Evolutionary conservation across 164 flowering plant genomes (phyloP), one percentile per base, ranked within the genome.

Genomic region (Sedum album): DNA sequence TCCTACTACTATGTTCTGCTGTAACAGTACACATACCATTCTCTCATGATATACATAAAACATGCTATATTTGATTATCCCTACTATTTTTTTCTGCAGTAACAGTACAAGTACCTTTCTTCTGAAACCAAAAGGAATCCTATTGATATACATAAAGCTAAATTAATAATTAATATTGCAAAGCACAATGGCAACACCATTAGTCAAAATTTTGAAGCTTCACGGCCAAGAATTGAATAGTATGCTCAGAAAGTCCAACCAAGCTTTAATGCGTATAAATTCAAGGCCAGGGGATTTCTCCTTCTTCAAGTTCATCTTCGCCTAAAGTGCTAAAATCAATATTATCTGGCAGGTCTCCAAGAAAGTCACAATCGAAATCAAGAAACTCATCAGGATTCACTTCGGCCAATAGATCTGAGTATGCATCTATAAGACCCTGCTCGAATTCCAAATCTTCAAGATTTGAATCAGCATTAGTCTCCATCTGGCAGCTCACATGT

Each of bases 291-390:
- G 69, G 69, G 69, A 88, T 86, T 76, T 89, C 94, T 11, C 94
- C 96, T 71, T 88, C 97, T 75, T 91, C 93, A 62, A 85, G 66
- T 69, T 86, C 91, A 60, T 83, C 85, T 28, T 66, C 41, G 33
- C 66, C 72, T 5, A 21, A 28, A 60, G 63, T 73, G 26, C 44
- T 33, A 8, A 65, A 31, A 69, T 49, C 67, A 10, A 26, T 20
- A 13, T 46, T 44, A 66, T 71, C 71, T 18, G 31, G 18, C 14
- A 55, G 61, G 31, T 77, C 77, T 5, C 70, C 69, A 13, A 44
- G 55, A 71, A 80, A 78, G 18, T 68, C 82, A 46, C 77, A 80
- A 15, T 81, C 88, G 31, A 78, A 76, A 72, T 85, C 80, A 66
- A 90, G 80, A 71, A 82, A 88, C 66, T 79, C 89, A 68, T 83